A percentile compares a stretch with the other conserved stretches of the same genome.
Conservation (phyloP, 78 protist species). For the Dictyostelium capitatum region DNA sequence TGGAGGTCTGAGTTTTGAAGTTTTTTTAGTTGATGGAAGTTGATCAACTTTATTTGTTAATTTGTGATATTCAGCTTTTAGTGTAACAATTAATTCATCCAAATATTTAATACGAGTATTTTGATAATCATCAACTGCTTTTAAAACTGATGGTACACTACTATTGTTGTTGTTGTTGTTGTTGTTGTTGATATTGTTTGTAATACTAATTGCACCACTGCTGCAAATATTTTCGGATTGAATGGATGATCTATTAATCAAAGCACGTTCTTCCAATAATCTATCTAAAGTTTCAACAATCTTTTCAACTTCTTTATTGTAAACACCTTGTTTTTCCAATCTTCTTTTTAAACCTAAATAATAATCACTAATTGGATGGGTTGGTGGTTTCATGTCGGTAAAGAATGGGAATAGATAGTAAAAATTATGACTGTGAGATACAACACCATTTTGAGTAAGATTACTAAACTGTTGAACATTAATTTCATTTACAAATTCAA, state of each 20-base stretch:
- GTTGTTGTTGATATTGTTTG: too few species aligned
- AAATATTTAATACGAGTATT: constrained; percentile 34
- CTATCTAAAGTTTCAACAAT: constrained; percentile 66
- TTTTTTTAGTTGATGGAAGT: constrained; percentile 44
- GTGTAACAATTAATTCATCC: constrained; percentile 43
- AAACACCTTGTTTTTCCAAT: constrained; percentile 55
- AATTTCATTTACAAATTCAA: constrained; percentile 10
- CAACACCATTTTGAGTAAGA: constrained; percentile 51
- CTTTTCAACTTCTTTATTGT: constrained; percentile 54
- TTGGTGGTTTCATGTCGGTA: constrained; percentile 58
- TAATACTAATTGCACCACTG: too few species aligned
- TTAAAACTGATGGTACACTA: constrained; percentile 24
- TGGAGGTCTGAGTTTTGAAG: background rate
- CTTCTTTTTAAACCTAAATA: constrained; percentile 31
- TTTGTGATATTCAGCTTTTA: constrained; percentile 62
- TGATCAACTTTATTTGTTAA: constrained; percentile 48
- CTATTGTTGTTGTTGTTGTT: too few species aligned
- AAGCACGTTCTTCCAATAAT: constrained; percentile 41
- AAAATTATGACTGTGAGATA: constrained; percentile 63
- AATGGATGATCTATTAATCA: background rate
- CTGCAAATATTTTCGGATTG: background rate
- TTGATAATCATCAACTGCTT: constrained; percentile 55
- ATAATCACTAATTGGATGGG: constrained; percentile 67
- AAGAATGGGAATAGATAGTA: constrained; percentile 40
- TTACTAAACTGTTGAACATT: constrained; percentile 32